Evolutionary conservation across 257 asterid genomes (phyloP), one percentile per base, ranked within the genome.

Genomic region (Solanum tarapatanum): DNA sequence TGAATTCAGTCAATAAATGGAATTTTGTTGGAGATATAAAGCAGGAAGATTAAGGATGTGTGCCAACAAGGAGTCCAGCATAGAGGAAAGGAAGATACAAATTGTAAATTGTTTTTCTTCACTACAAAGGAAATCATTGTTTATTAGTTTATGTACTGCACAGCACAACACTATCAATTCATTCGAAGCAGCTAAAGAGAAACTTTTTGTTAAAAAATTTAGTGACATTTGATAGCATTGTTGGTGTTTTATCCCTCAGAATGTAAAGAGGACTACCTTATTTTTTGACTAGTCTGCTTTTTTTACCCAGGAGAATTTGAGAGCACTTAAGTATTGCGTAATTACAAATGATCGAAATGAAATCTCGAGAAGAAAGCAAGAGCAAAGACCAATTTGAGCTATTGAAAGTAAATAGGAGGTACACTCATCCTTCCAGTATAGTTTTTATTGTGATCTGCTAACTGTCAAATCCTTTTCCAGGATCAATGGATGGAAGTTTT

Each of bases 401-500:
- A 75, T 75, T 75, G 55, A 37, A 75, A 12, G 62, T 11, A 21
- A n/a, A 74, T 19, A 74, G 48, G 82, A 33, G 11, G 36, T 8
- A n/a, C 17, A 73, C 32, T 75, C 55, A 75, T 36, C 32, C 55
- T 75, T 75, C 82, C 41, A 8, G 32, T 39, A 30, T 32, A 66
- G 7, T 23, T 74, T 45, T 35, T 16, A 12, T 86, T 39, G 9
- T 11, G 36, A 23, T 45, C 4, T 58, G 3, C 30, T 58, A 43
- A 69, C 23, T 66, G 17, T 32, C 80, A 73, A 76, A 89, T 83
- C 68, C 35, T 14, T 68, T 88, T 68, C 36, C 91, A 97, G 99
- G 99, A 97, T 21, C 89, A 92, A 86, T 97, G 99, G 99, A 89
- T 97, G 95, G 99, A 97, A 92, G 99, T 97, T 86, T 91, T 97